Evolutionary conservation across 2,329 filamentous ascomycete genomes (phyloP).

Genomic region (Phyllosticta capitalensis): DNA sequence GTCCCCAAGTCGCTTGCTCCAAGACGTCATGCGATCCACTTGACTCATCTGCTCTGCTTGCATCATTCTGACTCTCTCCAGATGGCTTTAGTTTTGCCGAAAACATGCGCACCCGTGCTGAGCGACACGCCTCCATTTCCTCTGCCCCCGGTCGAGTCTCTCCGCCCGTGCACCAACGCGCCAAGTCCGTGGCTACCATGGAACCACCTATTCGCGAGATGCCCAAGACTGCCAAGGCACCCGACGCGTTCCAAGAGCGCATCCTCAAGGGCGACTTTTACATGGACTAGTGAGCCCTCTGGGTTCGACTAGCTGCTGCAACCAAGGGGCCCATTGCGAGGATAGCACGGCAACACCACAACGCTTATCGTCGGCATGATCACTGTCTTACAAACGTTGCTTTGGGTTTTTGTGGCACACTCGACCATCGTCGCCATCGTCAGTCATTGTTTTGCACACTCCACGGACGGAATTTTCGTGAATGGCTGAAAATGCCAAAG

Average conservation of each 20-base stretch:
- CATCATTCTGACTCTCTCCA: slow-evolving; percentile 53
- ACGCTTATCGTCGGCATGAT: background rate
- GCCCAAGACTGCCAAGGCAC: slow-evolving; percentile 50
- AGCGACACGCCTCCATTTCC: slow-evolving; percentile 54
- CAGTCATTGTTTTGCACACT: background rate
- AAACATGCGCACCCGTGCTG: slow-evolving; percentile 83
- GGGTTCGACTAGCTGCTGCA: background rate
- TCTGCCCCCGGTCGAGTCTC: slow-evolving; percentile 31
- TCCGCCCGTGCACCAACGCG: slow-evolving; percentile 47
- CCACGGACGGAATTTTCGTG: background rate
- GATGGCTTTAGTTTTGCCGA: slow-evolving; percentile 97
- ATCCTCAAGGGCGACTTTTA: slow-evolving; percentile 97
- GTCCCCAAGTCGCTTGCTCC: slow-evolving; percentile 24
- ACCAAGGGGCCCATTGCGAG: background rate
- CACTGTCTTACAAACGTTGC: background rate
- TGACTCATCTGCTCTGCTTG: slow-evolving; percentile 1
- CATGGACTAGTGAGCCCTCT: slow-evolving; percentile 67
- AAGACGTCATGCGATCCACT: slow-evolving; percentile 14
- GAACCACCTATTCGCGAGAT: slow-evolving; percentile 47
- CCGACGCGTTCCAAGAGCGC: slow-evolving; percentile 91
- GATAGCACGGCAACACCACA: background rate
- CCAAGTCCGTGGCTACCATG: slow-evolving; percentile 58
- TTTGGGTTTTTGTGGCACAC: background rate
- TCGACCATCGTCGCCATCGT: background rate
- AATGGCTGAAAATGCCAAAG: background rate